Percentiles rank a stretch among this genome's conserved stretches.
Evolutionary conservation across 1,139 yeast species (phyloP).

Genomic region (Yamadazyma jaroonii): DNA sequence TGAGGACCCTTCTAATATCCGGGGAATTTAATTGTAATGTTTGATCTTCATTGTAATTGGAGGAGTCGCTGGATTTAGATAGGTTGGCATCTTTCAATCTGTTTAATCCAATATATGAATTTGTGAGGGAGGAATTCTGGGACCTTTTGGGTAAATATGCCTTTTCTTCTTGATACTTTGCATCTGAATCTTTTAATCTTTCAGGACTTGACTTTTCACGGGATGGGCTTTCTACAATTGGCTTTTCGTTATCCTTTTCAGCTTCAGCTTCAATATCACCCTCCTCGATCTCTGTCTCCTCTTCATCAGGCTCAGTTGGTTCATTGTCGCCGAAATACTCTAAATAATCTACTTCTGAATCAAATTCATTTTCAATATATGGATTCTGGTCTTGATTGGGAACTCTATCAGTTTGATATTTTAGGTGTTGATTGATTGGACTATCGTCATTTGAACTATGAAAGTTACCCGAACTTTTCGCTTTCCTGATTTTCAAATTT

Average conservation of each 20-base stretch:
- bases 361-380: slow-evolving; percentile 18
- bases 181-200: not conserved
- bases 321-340: not conserved
- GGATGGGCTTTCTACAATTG: not conserved
- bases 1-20: slow-evolving; percentile 16
- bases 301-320: not conserved
- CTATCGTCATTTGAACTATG: slow-evolving; percentile 11
- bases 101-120: slow-evolving; percentile 40
- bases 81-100: slow-evolving; percentile 33
- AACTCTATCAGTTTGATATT: slow-evolving; percentile 24
- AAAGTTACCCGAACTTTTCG: slow-evolving; percentile 37
- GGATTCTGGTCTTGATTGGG: slow-evolving; percentile 26
- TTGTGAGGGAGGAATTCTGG: slow-evolving; percentile 26
- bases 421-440: slow-evolving; percentile 14
- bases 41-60: slow-evolving; percentile 6
- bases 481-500: slow-evolving; percentile 23
- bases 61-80: slow-evolving; percentile 14
- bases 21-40: slow-evolving; percentile 15
- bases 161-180: slow-evolving; percentile 14
- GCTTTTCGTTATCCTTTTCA: slow-evolving; percentile 1
- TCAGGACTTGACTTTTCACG: not conserved
- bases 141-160: slow-evolving; percentile 39
- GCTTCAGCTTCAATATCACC: not conserved
- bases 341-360: not conserved
- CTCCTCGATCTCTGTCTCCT: not conserved